Evolutionary conservation across 495 filamentous ascomycete genomes (phyloP).

Genomic region (Penicillium coffeae): DNA sequence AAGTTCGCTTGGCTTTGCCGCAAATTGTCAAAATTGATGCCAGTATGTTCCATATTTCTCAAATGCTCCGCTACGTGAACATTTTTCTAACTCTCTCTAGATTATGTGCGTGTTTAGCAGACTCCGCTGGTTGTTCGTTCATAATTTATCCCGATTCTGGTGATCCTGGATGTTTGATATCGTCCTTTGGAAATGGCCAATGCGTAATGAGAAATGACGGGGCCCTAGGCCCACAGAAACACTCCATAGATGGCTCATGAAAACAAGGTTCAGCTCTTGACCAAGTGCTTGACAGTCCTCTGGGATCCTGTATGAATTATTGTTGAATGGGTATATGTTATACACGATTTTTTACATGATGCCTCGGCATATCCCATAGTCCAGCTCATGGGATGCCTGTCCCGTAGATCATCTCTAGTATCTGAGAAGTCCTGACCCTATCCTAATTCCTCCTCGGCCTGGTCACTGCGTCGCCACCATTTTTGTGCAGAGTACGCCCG

Average conservation of each 20-base stretch:
- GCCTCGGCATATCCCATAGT: not conserved
- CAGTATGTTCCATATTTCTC: slow-evolving; percentile 59
- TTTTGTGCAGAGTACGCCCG: not conserved
- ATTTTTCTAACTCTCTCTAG: slow-evolving; percentile 7
- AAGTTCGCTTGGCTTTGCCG: slow-evolving; percentile 82
- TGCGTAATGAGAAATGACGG: not conserved
- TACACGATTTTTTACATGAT: not conserved
- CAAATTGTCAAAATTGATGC: slow-evolving; percentile 92
- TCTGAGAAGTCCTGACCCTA: no score
- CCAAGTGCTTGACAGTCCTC: not conserved
- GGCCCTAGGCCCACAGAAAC: not conserved
- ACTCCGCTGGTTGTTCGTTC: not conserved
- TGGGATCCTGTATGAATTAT: not conserved
- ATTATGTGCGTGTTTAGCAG: slow-evolving; percentile 28
- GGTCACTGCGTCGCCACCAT: not conserved
- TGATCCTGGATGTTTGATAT: not conserved
- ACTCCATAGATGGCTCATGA: not conserved
- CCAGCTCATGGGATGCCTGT: not conserved
- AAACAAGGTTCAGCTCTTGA: not conserved
- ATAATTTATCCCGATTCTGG: not conserved
- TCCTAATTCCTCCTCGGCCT: not conserved
- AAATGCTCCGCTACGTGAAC: not conserved
- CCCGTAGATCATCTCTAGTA: no score
- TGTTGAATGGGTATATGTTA: not conserved
- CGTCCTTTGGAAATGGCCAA: not conserved